These are phyloP conservation scores for Mycena venus DNA, from an alignment of 768 basidiomycete species.

Conservation along the genomic window DNA sequence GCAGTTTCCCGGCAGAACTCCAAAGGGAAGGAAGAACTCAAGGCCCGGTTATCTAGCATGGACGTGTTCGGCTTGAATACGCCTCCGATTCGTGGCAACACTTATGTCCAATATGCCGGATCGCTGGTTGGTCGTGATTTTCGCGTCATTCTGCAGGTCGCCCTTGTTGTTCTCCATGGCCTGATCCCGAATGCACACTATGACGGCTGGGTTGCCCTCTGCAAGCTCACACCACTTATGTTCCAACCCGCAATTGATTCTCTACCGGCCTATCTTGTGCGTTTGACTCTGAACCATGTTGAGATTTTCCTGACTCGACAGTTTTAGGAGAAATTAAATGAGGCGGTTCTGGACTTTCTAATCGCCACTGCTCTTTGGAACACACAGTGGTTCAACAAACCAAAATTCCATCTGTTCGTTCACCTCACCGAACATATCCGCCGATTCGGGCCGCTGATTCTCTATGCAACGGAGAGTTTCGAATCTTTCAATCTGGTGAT, in stretches of 20 bases:
- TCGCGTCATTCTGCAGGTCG: constrained; percentile 18
- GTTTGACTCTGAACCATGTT: neutral
- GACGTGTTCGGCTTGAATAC: neutral
- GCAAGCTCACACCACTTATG: constrained; percentile 32
- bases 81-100: constrained; percentile 32
- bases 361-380: constrained; percentile 19
- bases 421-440: constrained; percentile 40
- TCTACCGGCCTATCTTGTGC: neutral
- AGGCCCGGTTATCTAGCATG: constrained; percentile 12
- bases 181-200: constrained; percentile 10
- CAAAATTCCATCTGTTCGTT: constrained; percentile 45
- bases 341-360: constrained; percentile 23
- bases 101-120: constrained; percentile 35
- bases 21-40: constrained; percentile 14
- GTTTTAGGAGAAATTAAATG: neutral
- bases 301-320: too few relatives aligned
- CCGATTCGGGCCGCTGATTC: constrained; percentile 43
- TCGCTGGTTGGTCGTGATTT: constrained; percentile 35
- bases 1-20: constrained; percentile 29
- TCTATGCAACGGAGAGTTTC: constrained; percentile 45
- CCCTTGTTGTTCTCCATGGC: neutral
- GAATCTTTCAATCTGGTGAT: constrained; percentile 46
- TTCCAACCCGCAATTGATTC: constrained; percentile 39
- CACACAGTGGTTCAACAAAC: constrained; percentile 38
- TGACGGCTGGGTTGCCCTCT: constrained; percentile 35